Evolutionary conservation across 495 filamentous ascomycete genomes (phyloP).

Genomic region (Chaetomium cochliodes): DNA sequence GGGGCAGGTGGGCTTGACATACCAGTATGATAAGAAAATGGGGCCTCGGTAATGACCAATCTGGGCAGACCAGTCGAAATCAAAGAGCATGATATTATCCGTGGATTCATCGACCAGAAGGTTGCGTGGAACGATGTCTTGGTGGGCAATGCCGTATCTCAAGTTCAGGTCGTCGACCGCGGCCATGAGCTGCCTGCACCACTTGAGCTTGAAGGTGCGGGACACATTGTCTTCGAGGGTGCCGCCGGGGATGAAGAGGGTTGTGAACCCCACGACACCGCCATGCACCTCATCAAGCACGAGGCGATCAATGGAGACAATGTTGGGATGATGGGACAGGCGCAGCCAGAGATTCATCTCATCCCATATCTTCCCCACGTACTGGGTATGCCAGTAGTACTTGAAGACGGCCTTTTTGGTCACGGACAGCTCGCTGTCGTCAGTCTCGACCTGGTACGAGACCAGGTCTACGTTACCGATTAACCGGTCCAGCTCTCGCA

Average conservation of each 20-base stretch:
- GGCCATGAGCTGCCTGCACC: constrained; percentile 15
- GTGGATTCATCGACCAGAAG: constrained; percentile 17
- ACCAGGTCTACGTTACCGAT: no score
- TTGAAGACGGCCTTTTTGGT: no score
- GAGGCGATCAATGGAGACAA: no score
- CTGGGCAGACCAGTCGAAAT: not conserved
- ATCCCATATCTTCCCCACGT: no score
- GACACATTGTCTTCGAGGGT: constrained; percentile 1
- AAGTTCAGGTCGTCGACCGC: constrained; percentile 19
- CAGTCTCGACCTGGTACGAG: no score
- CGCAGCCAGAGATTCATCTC: no score
- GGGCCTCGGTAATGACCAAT: not conserved
- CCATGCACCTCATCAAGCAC: no score
- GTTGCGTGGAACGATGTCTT: constrained; percentile 14
- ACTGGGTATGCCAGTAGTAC: no score
- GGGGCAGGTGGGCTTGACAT: not conserved
- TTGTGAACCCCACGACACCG: no score
- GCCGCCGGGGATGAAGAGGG: not conserved
- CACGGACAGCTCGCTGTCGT: no score
- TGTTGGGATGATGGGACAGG: no score
- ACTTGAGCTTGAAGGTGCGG: constrained; percentile 19
- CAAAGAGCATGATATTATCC: constrained; percentile 16
- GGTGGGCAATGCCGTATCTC: constrained; percentile 17
- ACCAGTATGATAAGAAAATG: not conserved
- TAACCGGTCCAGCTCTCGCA: no score